Base-by-base conservation (phyloP, 768 basidiomycete species). In the Panaeolus papilionaceus region DNA sequence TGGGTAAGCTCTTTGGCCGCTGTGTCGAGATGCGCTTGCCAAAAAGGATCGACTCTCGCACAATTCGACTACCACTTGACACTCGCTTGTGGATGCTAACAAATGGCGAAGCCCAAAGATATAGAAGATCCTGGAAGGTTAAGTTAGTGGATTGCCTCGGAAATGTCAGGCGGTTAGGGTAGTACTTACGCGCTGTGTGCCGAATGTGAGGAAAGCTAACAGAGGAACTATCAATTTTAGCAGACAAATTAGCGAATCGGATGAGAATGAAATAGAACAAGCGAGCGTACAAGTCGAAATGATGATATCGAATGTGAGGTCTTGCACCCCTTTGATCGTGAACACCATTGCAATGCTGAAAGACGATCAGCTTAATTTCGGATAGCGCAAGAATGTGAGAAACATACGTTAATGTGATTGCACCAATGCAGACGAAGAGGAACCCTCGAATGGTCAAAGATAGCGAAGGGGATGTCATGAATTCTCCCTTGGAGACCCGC, bases 151-250 rank as follows among this genome's bases (percentile, higher is more conserved):
- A 4, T 51, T 12, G 20, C 8, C 23, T 26, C n/a, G 47, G 47
- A 4, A 16, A 47, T 20, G 7, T 11, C 16, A 20, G 8, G 7
- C 8, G 23, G 12, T 26, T 12, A 20, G 18, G 7, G 20, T 7
- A 12, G 1, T 26, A 51, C 47, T 51, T 20, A 51, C 47, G 23
- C 54, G 54, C 38, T 74, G 73, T 9, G 73, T 71, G 11, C 73
- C 73, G 64, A 74, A 74, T 12, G 72, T 72, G 40, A 73, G 39
- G 42, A 78, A 71, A 23, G 73, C 69, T 10, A 73, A 51, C 6
- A 73, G 20, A 40, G 73, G 73, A 38, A 74, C 73, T 73, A 20
- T 23, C 3, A 51, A 23, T 38, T 38, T 39, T 28, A 16, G 42
- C 9, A 45, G 42, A 1, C 4, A 7, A 28, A 62, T 23, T 39